Conservation (phyloP, 164 flowering plant genomes). For the Chimonanthus salicifolius region DNA sequence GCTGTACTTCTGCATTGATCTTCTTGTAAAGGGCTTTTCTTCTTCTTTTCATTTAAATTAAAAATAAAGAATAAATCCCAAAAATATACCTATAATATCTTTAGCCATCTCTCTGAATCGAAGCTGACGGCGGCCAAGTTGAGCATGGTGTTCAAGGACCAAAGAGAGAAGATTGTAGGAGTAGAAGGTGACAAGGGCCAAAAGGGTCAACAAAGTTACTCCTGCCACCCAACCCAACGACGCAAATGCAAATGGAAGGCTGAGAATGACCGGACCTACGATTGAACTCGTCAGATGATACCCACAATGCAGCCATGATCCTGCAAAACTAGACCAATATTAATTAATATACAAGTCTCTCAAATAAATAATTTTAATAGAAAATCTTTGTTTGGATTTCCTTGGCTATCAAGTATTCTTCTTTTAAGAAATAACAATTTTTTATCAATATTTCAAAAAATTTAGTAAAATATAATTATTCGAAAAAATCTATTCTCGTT, state of each 20-base stretch:
- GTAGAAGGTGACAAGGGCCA: slow-evolving; percentile 73
- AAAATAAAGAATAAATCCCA: not conserved
- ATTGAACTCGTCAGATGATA: slow-evolving; percentile 90
- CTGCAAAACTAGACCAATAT: slow-evolving; percentile 19
- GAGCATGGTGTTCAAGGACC: slow-evolving; percentile 81
- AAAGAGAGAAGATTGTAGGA: slow-evolving; percentile 76
- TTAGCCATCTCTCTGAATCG: slow-evolving; percentile 89
- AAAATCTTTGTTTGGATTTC: too few species aligned
- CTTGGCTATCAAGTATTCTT: too few species aligned
- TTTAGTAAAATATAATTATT: too few species aligned
- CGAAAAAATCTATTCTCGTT: too few species aligned
- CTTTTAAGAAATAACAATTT: too few species aligned
- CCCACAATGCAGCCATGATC: slow-evolving; percentile 91
- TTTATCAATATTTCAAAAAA: too few species aligned
- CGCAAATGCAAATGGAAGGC: slow-evolving; percentile 76
- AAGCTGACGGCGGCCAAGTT: slow-evolving; percentile 61
- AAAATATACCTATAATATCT: slow-evolving; percentile 55
- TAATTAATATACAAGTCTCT: too few species aligned
- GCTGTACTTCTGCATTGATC: too few species aligned
- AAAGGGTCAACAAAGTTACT: slow-evolving; percentile 37
- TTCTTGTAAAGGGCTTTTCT: too few species aligned
- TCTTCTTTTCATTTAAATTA: too few species aligned
- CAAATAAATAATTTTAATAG: too few species aligned
- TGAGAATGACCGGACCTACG: slow-evolving; percentile 77
- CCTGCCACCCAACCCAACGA: slow-evolving; percentile 79